A percentile compares a stretch with the other conserved stretches of the same genome.
Conservation (phyloP, 2,329 filamentous ascomycete species). For the Clarireedia monteithiana region DNA sequence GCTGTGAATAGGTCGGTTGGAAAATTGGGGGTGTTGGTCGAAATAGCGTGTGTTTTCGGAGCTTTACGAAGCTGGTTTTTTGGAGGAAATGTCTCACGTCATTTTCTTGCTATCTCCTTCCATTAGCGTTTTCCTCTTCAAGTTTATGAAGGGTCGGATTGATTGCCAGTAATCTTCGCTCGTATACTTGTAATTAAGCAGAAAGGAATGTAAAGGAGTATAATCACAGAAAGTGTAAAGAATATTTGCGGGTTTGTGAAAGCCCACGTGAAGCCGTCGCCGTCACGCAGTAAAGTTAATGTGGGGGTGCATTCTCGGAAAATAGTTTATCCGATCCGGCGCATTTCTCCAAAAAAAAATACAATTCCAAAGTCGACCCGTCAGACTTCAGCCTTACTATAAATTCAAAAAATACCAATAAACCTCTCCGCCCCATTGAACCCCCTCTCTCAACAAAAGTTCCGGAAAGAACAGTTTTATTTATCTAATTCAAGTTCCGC, state of each 20-base stretch:
- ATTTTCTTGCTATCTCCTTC: neutral
- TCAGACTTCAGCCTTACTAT: neutral
- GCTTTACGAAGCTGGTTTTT: neutral
- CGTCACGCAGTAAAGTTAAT: neutral
- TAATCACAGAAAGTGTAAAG: no score
- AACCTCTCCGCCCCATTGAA: neutral
- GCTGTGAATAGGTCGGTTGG: neutral
- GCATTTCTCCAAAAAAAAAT: neutral
- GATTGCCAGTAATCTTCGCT: no score
- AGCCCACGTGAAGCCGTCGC: neutral
- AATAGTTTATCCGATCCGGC: neutral
- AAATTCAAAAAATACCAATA: neutral
- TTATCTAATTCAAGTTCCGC: neutral
- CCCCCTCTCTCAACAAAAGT: neutral
- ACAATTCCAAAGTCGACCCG: neutral
- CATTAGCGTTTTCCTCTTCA: neutral
- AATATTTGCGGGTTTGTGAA: no score
- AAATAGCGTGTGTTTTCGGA: neutral
- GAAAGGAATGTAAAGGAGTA: no score
- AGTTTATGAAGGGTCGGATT: neutral
- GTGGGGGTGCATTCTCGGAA: neutral
- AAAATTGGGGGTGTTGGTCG: neutral
- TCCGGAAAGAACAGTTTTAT: no score
- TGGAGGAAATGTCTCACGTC: neutral
- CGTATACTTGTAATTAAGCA: no score